Conservation (phyloP, 2,329 filamentous ascomycete species). For the Verticillium nubilum region DNA sequence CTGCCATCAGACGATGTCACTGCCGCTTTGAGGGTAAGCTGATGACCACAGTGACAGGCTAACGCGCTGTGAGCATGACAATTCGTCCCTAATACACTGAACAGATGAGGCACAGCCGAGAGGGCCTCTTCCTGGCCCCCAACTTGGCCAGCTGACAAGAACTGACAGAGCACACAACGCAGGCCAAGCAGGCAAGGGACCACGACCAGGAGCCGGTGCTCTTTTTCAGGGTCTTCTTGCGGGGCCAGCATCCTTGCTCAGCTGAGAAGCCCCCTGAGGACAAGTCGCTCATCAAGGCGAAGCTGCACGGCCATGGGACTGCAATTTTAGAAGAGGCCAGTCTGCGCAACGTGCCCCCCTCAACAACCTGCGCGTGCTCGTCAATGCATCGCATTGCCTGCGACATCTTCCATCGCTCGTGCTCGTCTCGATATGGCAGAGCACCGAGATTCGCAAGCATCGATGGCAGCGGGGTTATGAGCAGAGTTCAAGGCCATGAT, state of each 20-base stretch:
- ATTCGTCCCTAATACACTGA: background rate
- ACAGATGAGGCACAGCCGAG: background rate
- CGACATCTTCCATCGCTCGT: background rate
- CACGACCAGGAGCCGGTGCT: background rate
- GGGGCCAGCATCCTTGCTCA: background rate
- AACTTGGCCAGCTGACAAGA: background rate
- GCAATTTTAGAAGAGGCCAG: background rate
- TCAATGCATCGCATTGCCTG: background rate
- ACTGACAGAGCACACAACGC: background rate
- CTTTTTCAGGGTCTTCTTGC: background rate
- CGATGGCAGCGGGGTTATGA: background rate
- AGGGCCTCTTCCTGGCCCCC: background rate
- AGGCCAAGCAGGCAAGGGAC: background rate
- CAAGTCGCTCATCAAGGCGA: background rate
- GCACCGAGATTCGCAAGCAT: background rate
- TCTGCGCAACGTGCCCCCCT: background rate
- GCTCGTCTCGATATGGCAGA: background rate
- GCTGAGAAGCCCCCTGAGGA: background rate
- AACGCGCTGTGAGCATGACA: constrained; percentile 1
- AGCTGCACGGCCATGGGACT: background rate
- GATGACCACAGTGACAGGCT: background rate
- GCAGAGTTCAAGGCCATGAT: background rate
- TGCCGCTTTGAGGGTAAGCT: background rate
- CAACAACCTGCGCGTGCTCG: background rate
- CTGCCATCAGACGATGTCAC: background rate